phyloP scores from a whole-genome alignment of 169 alveolate genomes.

The Cryptosporidium ryanae region DNA sequence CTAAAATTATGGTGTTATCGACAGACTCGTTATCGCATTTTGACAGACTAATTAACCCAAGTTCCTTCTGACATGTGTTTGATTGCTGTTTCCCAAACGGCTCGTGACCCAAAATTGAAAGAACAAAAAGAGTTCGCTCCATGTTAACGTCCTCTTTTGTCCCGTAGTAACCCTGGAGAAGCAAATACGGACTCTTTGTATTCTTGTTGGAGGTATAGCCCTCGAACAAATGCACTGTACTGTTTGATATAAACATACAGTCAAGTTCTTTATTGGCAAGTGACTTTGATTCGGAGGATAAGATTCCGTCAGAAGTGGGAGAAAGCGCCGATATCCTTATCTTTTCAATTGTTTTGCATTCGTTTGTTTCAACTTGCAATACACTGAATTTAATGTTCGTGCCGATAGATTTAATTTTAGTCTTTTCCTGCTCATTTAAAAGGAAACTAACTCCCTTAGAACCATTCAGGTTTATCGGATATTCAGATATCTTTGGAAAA shows the following conservation, averaged over 20 bases:
- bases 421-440: background rate
- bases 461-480: slow-evolving; percentile 21
- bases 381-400: background rate
- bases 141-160: background rate
- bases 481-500: slow-evolving; percentile 15
- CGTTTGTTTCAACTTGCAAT: slow-evolving; percentile 10
- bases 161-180: slow-evolving; percentile 7
- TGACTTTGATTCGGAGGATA: background rate
- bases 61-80: background rate
- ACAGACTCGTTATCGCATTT: background rate
- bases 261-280: background rate
- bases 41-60: too few species aligned
- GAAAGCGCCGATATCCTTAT: slow-evolving; percentile 39
- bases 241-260: background rate
- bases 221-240: slow-evolving; percentile 18
- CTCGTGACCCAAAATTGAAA: slow-evolving; percentile 51
- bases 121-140: background rate
- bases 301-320: slow-evolving; percentile 14
- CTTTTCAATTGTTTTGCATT: slow-evolving; percentile 21
- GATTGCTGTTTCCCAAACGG: slow-evolving; percentile 1
- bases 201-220: slow-evolving; percentile 20
- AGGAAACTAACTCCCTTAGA: slow-evolving; percentile 26
- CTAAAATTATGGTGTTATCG: background rate
- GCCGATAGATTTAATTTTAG: background rate
- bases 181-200: slow-evolving; percentile 20